Percentiles rank a stretch among this genome's conserved stretches.
Conservation (phyloP, 441 rosid genomes). For the Adansonia gregorii region DNA sequence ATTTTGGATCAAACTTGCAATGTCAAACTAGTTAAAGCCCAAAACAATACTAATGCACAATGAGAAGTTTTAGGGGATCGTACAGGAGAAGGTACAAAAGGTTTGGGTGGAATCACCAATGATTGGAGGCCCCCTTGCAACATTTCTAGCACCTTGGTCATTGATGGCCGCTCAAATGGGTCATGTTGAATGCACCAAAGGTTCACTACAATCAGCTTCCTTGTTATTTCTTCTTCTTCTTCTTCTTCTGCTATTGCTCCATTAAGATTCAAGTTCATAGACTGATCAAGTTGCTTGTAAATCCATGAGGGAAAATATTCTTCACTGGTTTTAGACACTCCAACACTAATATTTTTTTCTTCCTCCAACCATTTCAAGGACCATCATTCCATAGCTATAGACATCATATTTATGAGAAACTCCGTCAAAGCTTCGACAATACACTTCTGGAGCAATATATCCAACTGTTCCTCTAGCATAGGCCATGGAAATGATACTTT, state of each 20-base stretch:
- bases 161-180: slow-evolving; percentile 40
- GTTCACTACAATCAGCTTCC: slow-evolving; percentile 36
- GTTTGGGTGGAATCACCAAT: neutral
- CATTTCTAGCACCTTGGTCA: slow-evolving; percentile 41
- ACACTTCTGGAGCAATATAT: slow-evolving; percentile 21
- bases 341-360: slow-evolving; percentile 1
- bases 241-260: slow-evolving; percentile 27
- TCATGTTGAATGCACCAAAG: slow-evolving; percentile 44
- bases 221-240: slow-evolving; percentile 31
- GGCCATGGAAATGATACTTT: slow-evolving; percentile 36
- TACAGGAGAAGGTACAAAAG: too few species aligned
- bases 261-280: neutral
- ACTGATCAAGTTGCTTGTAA: neutral
- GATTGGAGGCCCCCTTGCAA: slow-evolving; percentile 21
- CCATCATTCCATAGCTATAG: too few species aligned
- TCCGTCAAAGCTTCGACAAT: too few species aligned
- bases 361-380: too few species aligned
- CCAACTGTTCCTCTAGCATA: slow-evolving; percentile 41
- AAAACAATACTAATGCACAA: too few species aligned
- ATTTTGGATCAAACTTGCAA: too few species aligned
- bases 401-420: too few species aligned
- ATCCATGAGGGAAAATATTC: slow-evolving; percentile 25
- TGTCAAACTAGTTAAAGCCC: too few species aligned
- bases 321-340: slow-evolving; percentile 15
- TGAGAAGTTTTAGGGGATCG: too few species aligned